phyloP scores from a whole-genome alignment of 495 filamentous ascomycete species.

The Xylaria palmicola region DNA sequence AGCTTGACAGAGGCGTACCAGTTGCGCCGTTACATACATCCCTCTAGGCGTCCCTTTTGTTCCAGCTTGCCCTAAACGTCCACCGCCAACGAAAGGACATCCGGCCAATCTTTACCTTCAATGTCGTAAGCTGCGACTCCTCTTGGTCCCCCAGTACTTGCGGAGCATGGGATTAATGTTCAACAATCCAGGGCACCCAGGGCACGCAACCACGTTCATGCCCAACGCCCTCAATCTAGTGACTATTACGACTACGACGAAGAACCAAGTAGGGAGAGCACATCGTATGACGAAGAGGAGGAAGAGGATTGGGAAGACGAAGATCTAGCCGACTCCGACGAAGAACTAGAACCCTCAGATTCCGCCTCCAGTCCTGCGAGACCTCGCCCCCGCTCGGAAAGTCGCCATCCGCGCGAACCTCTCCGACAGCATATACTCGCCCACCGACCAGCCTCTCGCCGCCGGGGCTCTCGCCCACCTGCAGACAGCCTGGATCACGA shows the following conservation, averaged over 20 bases:
- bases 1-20: neutral
- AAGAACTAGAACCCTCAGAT: conserved; percentile 77
- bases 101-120: conserved; percentile 36
- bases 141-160: conserved; percentile 10
- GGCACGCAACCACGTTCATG: conserved; percentile 23
- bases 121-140: conserved; percentile 47
- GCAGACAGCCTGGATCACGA: conserved; percentile 52
- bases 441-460: conserved; percentile 37
- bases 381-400: conserved; percentile 26
- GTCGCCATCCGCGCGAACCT: conserved; percentile 31
- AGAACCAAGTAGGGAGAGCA: conserved; percentile 17
- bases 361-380: conserved; percentile 67
- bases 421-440: conserved; percentile 40
- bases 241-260: conserved; percentile 30
- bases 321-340: conserved; percentile 44
- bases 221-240: conserved; percentile 1
- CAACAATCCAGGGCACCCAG: conserved; percentile 8
- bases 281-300: conserved; percentile 30
- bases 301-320: conserved; percentile 51
- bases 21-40: neutral
- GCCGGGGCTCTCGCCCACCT: conserved; percentile 36
- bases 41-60: neutral
- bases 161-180: conserved; percentile 13
- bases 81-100: conserved; percentile 43
- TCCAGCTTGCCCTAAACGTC: conserved; percentile 33